Percentiles rank a stretch among this genome's conserved stretches.
phyloP scores from a whole-genome alignment of 176 grass and related monocot species.

The Otatea glauca region DNA sequence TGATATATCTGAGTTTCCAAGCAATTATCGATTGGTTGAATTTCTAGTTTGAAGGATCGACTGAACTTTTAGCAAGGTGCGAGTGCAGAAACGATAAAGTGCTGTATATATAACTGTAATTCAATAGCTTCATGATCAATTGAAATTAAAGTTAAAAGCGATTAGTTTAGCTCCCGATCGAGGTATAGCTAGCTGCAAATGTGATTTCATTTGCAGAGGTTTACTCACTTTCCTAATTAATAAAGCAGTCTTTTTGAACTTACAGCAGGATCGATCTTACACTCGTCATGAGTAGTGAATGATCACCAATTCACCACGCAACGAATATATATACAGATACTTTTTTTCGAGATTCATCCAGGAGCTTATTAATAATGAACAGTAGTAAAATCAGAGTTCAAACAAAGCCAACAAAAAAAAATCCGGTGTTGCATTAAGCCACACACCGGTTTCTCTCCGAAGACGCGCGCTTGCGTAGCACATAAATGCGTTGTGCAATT shows the following conservation, averaged over 20 bases:
- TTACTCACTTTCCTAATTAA: constrained; percentile 3
- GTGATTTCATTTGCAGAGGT: neutral
- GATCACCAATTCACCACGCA: neutral
- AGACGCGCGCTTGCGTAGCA: no score
- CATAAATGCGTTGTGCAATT: no score
- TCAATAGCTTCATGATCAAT: neutral
- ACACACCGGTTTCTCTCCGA: no score
- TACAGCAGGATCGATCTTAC: neutral
- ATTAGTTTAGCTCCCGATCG: neutral
- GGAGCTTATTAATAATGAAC: no score
- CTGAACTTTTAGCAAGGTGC: neutral
- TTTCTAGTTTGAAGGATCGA: neutral
- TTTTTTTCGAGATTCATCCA: no score
- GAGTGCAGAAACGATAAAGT: neutral
- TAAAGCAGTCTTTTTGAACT: neutral
- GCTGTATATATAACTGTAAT: neutral
- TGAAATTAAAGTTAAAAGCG: neutral
- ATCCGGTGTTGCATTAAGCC: no score
- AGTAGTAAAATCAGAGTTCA: no score
- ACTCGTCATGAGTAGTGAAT: neutral
- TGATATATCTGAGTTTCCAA: neutral
- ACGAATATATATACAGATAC: neutral
- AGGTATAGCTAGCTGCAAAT: neutral
- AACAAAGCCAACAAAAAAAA: no score
- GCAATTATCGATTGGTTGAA: neutral